Conservation (phyloP, 1,139 yeast genomes). For the Protomyces inundatus region DNA sequence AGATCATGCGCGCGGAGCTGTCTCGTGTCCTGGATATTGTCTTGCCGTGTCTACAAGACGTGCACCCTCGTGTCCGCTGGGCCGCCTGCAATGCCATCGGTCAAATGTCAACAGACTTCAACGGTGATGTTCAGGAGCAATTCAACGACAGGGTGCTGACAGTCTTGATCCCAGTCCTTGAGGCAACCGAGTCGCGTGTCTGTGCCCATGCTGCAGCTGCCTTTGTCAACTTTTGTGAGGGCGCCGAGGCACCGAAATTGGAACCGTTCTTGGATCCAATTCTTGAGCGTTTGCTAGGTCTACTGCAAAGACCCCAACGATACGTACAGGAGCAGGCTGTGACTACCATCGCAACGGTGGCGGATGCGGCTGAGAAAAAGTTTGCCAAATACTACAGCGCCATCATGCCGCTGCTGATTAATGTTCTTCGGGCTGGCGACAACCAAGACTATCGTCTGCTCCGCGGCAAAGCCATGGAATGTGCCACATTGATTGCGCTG, state of each 20-base stretch:
- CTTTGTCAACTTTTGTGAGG: constrained; percentile 87
- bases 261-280: constrained; percentile 87
- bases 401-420: constrained; percentile 80
- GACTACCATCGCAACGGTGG: constrained; percentile 93
- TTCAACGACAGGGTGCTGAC: constrained; percentile 78
- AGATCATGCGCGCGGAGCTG: constrained; percentile 74
- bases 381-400: constrained; percentile 90
- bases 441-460: constrained; percentile 64
- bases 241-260: constrained; percentile 76
- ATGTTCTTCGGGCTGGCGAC: constrained; percentile 74
- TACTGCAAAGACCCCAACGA: constrained; percentile 77
- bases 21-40: constrained; percentile 78
- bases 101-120: constrained; percentile 96
- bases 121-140: constrained; percentile 77
- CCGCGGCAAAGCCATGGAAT: constrained; percentile 91
- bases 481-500: constrained; percentile 85
- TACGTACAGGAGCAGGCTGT: constrained; percentile 96
- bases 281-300: constrained; percentile 63
- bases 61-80: constrained; percentile 90
- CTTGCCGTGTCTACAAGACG: constrained; percentile 72
- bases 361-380: constrained; percentile 92
- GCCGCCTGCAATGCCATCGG: constrained; percentile 96
- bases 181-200: constrained; percentile 49
- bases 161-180: constrained; percentile 63
- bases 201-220: constrained; percentile 99